Evolutionary conservation across 495 filamentous ascomycete genomes (phyloP).

Genomic region (Endocarpon pusillum): DNA sequence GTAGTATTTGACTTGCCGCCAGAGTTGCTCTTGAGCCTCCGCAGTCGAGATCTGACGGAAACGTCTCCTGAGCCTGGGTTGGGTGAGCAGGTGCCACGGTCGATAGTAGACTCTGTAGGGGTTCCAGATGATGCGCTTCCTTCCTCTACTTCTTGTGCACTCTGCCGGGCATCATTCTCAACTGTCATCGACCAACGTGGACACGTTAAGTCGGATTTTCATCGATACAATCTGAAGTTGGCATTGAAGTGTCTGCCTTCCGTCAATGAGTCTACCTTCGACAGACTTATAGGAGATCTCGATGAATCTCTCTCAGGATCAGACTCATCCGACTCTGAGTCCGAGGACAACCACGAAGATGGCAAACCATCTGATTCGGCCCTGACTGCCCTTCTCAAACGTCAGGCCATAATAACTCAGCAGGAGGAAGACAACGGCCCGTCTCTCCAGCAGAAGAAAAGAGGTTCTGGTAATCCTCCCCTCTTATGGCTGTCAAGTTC

Average conservation of each 20-base stretch:
- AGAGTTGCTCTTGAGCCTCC: no score
- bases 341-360: constrained; percentile 33
- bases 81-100: no score
- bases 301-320: constrained; percentile 87
- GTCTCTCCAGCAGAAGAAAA: constrained; percentile 26
- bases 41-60: no score
- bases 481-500: constrained; percentile 74
- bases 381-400: constrained; percentile 58
- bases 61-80: no score
- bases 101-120: constrained; percentile 14
- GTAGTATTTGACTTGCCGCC: no score
- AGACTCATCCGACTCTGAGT: constrained; percentile 36
- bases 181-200: constrained; percentile 66
- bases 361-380: constrained; percentile 41
- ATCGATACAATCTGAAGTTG: constrained; percentile 87
- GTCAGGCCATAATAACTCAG: constrained; percentile 55
- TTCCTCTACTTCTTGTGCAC: constrained; percentile 59
- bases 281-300: constrained; percentile 62
- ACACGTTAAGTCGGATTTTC: constrained; percentile 82
- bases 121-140: constrained; percentile 28
- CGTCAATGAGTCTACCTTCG: constrained; percentile 65
- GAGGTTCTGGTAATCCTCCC: constrained; percentile 48
- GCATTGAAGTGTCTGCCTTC: constrained; percentile 52
- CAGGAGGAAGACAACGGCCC: constrained; percentile 31
- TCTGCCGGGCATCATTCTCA: constrained; percentile 54